Evolutionary conservation across 2,329 filamentous ascomycete species (phyloP).

Genomic region (Anisogramma anomala): DNA sequence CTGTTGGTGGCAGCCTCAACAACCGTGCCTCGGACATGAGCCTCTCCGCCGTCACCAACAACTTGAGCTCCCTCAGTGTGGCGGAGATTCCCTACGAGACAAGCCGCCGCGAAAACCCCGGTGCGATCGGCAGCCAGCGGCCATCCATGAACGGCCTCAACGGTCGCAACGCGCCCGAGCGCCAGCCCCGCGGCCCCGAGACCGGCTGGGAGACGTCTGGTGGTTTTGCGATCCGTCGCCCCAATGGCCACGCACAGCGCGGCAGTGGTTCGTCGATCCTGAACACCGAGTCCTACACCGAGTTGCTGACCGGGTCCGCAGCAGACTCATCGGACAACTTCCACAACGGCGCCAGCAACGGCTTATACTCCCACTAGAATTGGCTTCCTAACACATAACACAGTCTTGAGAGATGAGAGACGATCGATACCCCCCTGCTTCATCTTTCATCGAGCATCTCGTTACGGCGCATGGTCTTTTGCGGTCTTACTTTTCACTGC

Average conservation of each 20-base stretch:
- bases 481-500: slow-evolving; percentile 4
- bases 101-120: slow-evolving; percentile 38
- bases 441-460: slow-evolving; percentile 7
- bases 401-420: slow-evolving; percentile 4
- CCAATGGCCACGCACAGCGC: slow-evolving; percentile 50
- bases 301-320: slow-evolving; percentile 14
- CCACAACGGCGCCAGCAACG: slow-evolving; percentile 12
- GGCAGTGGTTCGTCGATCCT: slow-evolving; percentile 38
- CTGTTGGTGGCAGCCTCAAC: slow-evolving; percentile 15
- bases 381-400: not conserved
- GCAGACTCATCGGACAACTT: slow-evolving; percentile 15
- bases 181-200: slow-evolving; percentile 53
- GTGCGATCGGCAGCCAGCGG: slow-evolving; percentile 55
- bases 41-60: slow-evolving; percentile 25
- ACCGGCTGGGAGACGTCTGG: slow-evolving; percentile 40
- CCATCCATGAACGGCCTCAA: slow-evolving; percentile 37
- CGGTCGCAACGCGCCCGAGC: slow-evolving; percentile 39
- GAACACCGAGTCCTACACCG: slow-evolving; percentile 12
- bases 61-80: slow-evolving; percentile 39
- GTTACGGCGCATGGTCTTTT: slow-evolving; percentile 11
- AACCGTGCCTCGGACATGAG: slow-evolving; percentile 24
- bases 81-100: slow-evolving; percentile 36
- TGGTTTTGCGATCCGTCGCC: slow-evolving; percentile 42
- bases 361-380: slow-evolving; percentile 14
- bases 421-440: slow-evolving; percentile 1